These are phyloP conservation scores for Scleroderma bovista DNA, from an alignment of 768 basidiomycete species.

Conservation along the genomic window DNA sequence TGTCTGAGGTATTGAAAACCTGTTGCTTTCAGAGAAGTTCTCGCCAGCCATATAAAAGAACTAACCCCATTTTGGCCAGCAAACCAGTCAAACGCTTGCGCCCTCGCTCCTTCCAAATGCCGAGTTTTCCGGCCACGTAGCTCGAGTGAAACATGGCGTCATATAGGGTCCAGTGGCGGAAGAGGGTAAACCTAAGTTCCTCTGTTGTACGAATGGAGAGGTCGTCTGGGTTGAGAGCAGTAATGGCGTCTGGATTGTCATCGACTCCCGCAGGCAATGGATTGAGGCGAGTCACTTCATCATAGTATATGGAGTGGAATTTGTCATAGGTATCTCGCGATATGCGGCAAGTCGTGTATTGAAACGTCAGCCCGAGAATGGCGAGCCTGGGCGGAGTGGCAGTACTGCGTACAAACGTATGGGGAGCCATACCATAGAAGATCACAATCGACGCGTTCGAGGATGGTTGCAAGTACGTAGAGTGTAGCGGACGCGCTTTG, in stretches of 20 bases:
- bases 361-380: conserved; percentile 88
- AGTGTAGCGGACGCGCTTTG: conserved; percentile 87
- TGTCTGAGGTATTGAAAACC: conserved; percentile 91
- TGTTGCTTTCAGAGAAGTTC: conserved; percentile 26
- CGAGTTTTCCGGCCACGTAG: conserved; percentile 91
- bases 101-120: conserved; percentile 95
- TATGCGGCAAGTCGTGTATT: conserved; percentile 85
- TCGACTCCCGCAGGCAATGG: conserved; percentile 41
- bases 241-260: conserved; percentile 36
- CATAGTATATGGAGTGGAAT: conserved; percentile 73
- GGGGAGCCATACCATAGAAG: conserved; percentile 67
- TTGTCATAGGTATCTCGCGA: conserved; percentile 81
- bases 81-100: conserved; percentile 84
- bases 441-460: conserved; percentile 91
- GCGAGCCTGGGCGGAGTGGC: conserved; percentile 59
- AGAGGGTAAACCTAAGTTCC: conserved; percentile 90
- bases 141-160: conserved; percentile 98
- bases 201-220: conserved; percentile 74
- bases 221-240: conserved; percentile 76
- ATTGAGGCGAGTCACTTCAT: conserved; percentile 92
- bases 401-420: not conserved
- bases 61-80: conserved; percentile 97
- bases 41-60: conserved; percentile 8
- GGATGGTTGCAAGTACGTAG: conserved; percentile 84
- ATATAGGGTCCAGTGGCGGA: conserved; percentile 96